Evolutionary conservation across 164 flowering plant species (phyloP).

Genomic region (Vitis labrusca): DNA sequence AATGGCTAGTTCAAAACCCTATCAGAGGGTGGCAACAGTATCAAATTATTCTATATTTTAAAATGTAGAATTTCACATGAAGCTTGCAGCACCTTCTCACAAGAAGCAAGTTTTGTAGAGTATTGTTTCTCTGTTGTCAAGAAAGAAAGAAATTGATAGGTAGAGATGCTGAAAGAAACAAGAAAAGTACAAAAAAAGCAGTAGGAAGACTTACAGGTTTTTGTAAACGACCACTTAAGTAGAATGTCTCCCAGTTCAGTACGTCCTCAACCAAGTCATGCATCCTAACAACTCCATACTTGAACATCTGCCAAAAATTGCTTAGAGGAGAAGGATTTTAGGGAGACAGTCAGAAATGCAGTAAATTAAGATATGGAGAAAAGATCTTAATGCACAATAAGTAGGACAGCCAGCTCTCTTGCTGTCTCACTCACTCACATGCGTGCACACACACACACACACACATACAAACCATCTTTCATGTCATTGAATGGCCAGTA

Average conservation of each 20-base stretch:
- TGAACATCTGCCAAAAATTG: conserved; percentile 52
- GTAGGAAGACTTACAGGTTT: conserved; percentile 69
- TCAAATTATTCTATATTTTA: too few relatives aligned
- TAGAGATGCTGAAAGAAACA: background rate
- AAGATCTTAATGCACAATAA: background rate
- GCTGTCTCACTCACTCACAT: background rate
- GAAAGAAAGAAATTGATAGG: background rate
- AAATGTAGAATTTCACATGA: too few relatives aligned
- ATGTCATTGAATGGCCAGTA: conserved; percentile 16
- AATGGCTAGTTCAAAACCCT: too few relatives aligned
- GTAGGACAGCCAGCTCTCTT: background rate
- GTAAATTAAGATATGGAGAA: background rate
- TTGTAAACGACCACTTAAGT: conserved; percentile 88
- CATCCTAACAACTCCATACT: conserved; percentile 91
- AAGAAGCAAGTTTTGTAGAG: too few relatives aligned
- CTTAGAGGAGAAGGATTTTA: conserved; percentile 10
- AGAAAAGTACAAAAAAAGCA: background rate
- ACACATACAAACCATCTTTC: too few relatives aligned
- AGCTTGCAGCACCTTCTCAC: too few relatives aligned
- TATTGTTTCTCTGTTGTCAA: background rate
- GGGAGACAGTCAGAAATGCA: background rate
- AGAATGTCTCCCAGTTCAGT: conserved; percentile 75
- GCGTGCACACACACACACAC: background rate
- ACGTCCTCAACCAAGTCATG: conserved; percentile 82
- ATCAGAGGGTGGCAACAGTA: too few relatives aligned